Evolutionary conservation across 129 eudicot genomes (phyloP).

Genomic region (Logfia minima): DNA sequence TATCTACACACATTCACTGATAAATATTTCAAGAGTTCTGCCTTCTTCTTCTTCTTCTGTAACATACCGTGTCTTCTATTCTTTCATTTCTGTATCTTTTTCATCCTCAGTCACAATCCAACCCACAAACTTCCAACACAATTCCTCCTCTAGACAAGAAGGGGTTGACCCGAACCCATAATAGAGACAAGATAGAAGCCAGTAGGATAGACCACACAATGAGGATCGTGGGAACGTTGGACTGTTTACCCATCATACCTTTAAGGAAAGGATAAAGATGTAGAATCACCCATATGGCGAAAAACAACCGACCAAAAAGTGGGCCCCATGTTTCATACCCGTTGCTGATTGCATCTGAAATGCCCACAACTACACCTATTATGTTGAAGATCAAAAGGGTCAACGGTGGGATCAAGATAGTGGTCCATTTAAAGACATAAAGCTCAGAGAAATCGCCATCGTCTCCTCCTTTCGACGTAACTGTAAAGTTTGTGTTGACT

Average conservation of each 20-base stretch:
- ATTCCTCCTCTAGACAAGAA: conserved; percentile 51
- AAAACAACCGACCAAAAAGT: conserved; percentile 61
- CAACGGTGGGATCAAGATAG: conserved; percentile 66
- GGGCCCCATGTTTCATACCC: conserved; percentile 88
- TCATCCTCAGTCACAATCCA: conserved; percentile 59
- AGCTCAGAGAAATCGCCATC: conserved; percentile 72
- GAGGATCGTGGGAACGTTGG: conserved; percentile 56
- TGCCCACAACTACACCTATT: conserved; percentile 62
- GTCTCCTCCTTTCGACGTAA: conserved; percentile 68
- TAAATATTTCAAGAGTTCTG: conserved; percentile 14
- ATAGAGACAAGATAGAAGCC: conserved; percentile 62
- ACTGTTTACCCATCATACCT: conserved; percentile 76
- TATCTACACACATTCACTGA: conserved; percentile 61
- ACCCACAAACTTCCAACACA: conserved; percentile 69
- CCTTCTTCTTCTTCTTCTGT: not conserved
- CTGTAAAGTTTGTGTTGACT: conserved; percentile 74
- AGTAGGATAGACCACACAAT: conserved; percentile 77
- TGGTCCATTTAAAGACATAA: conserved; percentile 74
- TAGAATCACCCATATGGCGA: conserved; percentile 77
- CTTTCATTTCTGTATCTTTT: conserved; percentile 4
- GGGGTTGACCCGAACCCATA: conserved; percentile 83
- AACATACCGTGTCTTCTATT: conserved; percentile 1
- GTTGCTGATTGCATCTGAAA: conserved; percentile 65
- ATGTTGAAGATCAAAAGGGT: conserved; percentile 59
- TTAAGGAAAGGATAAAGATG: conserved; percentile 84